Percentiles rank a stretch among this genome's conserved stretches.
Conservation (phyloP, 2,329 filamentous ascomycete species). For the Aspergillus chevalieri region DNA sequence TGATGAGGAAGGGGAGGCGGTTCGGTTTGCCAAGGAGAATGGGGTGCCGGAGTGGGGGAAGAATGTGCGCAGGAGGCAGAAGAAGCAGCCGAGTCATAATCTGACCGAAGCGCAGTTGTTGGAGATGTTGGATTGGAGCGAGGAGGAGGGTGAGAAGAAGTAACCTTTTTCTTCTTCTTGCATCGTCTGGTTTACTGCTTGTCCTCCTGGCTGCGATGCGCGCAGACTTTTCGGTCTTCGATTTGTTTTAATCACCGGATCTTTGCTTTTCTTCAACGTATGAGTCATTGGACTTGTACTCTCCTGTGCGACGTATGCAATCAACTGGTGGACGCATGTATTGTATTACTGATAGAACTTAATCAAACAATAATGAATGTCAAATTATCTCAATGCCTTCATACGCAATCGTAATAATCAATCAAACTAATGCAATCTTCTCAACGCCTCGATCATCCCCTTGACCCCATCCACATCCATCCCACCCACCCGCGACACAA, state of each 20-base stretch:
- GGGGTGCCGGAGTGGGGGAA: slow-evolving; percentile 58
- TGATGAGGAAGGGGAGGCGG: slow-evolving; percentile 33
- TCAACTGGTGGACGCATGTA: background rate
- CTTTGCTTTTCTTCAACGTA: too few species aligned
- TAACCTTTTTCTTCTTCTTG: background rate
- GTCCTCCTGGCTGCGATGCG: background rate
- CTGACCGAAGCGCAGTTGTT: slow-evolving; percentile 70
- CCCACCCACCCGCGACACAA: slow-evolving; percentile 46
- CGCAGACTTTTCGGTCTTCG: too few species aligned
- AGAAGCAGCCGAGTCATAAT: slow-evolving; percentile 60
- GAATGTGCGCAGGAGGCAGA: slow-evolving; percentile 63
- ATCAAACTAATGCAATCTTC: slow-evolving; percentile 41
- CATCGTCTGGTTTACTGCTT: background rate
- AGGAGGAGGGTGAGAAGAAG: slow-evolving; percentile 24
- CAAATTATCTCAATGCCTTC: background rate
- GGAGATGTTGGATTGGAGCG: slow-evolving; percentile 59
- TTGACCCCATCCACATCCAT: slow-evolving; percentile 54
- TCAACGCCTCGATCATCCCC: slow-evolving; percentile 55
- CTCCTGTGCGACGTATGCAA: too few species aligned
- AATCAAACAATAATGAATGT: background rate
- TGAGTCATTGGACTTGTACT: too few species aligned
- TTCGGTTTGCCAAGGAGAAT: slow-evolving; percentile 34
- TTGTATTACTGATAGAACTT: background rate
- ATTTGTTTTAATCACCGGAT: too few species aligned
- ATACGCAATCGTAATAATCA: background rate